Percentiles rank a stretch among this genome's conserved stretches.
These are phyloP conservation scores for Quercus dentata DNA, from an alignment of 306 rosid species.

Conservation along the genomic window DNA sequence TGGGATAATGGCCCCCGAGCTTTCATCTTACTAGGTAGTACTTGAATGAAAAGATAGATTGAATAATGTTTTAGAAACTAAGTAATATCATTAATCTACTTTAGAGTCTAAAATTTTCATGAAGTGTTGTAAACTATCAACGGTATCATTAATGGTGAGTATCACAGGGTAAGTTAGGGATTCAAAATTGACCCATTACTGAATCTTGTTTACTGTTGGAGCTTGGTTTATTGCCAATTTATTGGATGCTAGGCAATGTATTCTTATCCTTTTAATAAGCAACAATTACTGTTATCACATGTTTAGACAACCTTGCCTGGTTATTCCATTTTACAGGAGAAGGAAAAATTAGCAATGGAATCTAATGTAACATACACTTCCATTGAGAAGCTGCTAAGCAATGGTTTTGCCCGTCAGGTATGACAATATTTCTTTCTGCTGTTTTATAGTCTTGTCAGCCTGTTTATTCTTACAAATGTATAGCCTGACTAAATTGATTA, in stretches of 20 bases:
- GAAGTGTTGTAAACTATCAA: not conserved
- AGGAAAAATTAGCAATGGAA: constrained; percentile 32
- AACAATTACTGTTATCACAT: not conserved
- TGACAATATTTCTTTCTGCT: constrained; percentile 1
- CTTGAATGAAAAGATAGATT: not conserved
- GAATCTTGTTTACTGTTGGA: not conserved
- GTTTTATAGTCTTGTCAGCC: constrained; percentile 4
- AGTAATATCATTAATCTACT: not conserved
- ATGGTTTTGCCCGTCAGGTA: constrained; percentile 85
- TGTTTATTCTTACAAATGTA: not conserved
- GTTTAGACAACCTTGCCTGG: not conserved
- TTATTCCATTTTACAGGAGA: constrained; percentile 47
- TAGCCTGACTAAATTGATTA: constrained; percentile 13
- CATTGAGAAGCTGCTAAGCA: constrained; percentile 71
- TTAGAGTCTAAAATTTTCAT: not conserved
- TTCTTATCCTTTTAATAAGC: not conserved
- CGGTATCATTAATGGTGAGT: not conserved
- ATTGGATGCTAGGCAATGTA: not conserved
- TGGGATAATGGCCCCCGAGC: not conserved
- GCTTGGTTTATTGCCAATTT: not conserved
- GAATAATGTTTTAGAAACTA: not conserved
- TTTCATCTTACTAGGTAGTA: not conserved
- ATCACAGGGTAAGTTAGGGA: not conserved
- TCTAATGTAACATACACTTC: constrained; percentile 39
- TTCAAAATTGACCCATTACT: not conserved